Evolutionary conservation across 2,329 filamentous ascomycete species (phyloP).

Genomic region (Phialophora verrucosa): DNA sequence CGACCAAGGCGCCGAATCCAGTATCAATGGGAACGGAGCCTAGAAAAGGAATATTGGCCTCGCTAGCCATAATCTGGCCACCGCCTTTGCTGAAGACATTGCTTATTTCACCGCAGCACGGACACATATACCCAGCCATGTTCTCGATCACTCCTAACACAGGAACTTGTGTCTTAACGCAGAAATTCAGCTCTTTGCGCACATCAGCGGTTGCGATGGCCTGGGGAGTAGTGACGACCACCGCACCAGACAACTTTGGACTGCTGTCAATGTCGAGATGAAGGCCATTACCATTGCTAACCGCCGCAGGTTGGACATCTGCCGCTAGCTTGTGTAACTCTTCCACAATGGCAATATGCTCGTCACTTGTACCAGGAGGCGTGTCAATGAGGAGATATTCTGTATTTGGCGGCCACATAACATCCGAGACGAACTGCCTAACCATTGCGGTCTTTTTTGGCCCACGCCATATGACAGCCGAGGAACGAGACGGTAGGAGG

Average conservation of each 20-base stretch:
- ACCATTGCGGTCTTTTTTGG: constrained; percentile 99
- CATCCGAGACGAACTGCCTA: constrained; percentile 90
- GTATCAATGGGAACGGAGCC: constrained; percentile 91
- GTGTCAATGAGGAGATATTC: constrained; percentile 96
- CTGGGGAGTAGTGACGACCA: constrained; percentile 95
- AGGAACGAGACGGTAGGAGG: constrained; percentile 77
- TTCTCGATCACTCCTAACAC: constrained; percentile 94
- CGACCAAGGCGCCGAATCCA: constrained; percentile 85
- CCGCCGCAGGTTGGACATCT: constrained; percentile 35
- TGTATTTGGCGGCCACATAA: constrained; percentile 79
- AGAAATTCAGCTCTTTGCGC: constrained; percentile 93
- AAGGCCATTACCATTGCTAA: constrained; percentile 33
- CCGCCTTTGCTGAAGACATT: constrained; percentile 93
- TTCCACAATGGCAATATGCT: constrained; percentile 94
- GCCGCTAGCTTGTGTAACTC: constrained; percentile 66
- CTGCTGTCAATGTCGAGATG: constrained; percentile 46
- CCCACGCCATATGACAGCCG: constrained; percentile 95
- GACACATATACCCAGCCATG: constrained; percentile 68
- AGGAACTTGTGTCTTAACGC: constrained; percentile 77
- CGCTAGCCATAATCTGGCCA: constrained; percentile 83
- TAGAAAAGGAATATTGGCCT: constrained; percentile 82
- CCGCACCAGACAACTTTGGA: constrained; percentile 77
- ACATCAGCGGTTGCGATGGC: constrained; percentile 93
- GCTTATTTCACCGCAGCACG: constrained; percentile 78
- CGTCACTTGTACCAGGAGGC: constrained; percentile 92